These are phyloP conservation scores for Withania somnifera DNA, from an alignment of 305 asterid species.

Conservation along the genomic window DNA sequence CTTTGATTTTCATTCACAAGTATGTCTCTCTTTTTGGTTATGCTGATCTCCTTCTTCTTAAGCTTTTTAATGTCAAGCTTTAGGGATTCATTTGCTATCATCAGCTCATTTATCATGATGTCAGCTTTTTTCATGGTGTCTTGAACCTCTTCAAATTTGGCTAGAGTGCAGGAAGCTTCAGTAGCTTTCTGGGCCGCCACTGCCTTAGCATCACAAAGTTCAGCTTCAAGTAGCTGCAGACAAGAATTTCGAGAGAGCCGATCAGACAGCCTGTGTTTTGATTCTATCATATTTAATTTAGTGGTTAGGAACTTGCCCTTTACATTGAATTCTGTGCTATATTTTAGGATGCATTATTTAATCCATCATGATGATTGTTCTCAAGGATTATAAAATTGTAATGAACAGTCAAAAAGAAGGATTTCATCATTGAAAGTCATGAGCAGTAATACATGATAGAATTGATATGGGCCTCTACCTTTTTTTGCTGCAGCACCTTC, in stretches of 20 bases:
- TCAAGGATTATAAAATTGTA: background rate
- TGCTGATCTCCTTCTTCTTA: conserved; percentile 40
- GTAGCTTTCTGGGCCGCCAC: conserved; percentile 71
- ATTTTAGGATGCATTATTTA: background rate
- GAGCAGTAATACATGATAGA: background rate
- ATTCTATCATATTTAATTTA: background rate
- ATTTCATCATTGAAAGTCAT: background rate
- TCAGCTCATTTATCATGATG: conserved; percentile 74
- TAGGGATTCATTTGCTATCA: conserved; percentile 81
- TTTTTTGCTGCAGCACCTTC: conserved; percentile 48
- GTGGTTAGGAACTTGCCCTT: background rate
- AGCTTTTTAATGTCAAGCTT: conserved; percentile 49
- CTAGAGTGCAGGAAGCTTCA: conserved; percentile 74
- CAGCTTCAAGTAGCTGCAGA: conserved; percentile 67
- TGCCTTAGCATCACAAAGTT: conserved; percentile 73
- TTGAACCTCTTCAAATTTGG: conserved; percentile 87
- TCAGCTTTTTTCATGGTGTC: conserved; percentile 87
- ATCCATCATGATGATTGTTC: background rate
- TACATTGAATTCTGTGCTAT: background rate
- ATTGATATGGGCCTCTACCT: conserved; percentile 38
- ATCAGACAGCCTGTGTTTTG: background rate
- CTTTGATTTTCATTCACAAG: conserved; percentile 44
- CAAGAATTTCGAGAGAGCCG: background rate
- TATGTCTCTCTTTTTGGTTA: conserved; percentile 31
- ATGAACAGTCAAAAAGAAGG: background rate